phyloP scores from a whole-genome alignment of 2,329 filamentous ascomycete species.

The Pyricularia sp. region DNA sequence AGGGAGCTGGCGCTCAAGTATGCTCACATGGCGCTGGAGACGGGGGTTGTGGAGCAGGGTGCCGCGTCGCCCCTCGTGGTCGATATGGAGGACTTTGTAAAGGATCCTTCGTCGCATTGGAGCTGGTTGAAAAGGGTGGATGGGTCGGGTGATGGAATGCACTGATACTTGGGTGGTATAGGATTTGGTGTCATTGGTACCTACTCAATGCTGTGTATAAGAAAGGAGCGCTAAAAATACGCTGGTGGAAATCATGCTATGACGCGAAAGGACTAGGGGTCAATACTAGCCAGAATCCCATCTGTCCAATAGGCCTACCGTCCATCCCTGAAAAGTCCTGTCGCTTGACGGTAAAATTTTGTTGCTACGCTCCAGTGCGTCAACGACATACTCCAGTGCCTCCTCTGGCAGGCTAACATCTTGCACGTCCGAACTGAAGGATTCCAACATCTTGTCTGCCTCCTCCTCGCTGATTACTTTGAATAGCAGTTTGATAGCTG shows the following conservation, averaged over 20 bases:
- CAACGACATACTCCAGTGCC: slow-evolving; percentile 31
- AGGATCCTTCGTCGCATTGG: slow-evolving; percentile 19
- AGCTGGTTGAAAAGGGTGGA: slow-evolving; percentile 13
- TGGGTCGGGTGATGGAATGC: not conserved
- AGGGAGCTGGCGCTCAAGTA: slow-evolving; percentile 17
- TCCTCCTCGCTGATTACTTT: slow-evolving; percentile 26
- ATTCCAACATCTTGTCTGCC: slow-evolving; percentile 35
- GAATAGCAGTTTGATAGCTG: slow-evolving; percentile 42
- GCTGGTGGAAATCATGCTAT: not conserved
- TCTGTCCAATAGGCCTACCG: slow-evolving; percentile 47
- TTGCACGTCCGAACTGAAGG: slow-evolving; percentile 41
- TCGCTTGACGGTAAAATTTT: slow-evolving; percentile 40
- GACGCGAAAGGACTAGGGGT: too few relatives aligned
- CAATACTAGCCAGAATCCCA: slow-evolving; percentile 19
- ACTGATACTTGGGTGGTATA: not conserved
- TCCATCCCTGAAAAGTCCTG: slow-evolving; percentile 51
- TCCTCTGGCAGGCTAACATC: slow-evolving; percentile 41
- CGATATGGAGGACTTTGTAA: slow-evolving; percentile 20
- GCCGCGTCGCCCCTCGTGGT: slow-evolving; percentile 13
- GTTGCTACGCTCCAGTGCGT: slow-evolving; percentile 33
- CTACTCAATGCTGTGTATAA: not conserved
- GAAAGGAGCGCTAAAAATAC: not conserved
- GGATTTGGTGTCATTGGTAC: not conserved
- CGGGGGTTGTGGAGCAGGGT: slow-evolving; percentile 19
- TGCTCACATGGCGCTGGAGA: slow-evolving; percentile 18